Evolutionary conservation across 768 basidiomycete genomes (phyloP).

Genomic region (Gyrodon lividus): DNA sequence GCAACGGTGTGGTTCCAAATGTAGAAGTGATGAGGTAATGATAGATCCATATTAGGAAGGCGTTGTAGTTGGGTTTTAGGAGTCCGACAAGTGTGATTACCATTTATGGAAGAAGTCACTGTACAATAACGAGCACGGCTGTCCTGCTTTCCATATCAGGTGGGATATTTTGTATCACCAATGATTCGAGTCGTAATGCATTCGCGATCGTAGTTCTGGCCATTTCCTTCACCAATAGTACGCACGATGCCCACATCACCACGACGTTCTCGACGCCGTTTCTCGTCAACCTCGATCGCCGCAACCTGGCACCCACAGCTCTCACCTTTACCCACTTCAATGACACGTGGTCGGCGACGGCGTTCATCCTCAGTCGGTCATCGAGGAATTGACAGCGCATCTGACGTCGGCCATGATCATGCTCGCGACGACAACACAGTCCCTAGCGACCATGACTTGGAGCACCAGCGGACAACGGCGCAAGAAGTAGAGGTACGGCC

Average conservation of each 20-base stretch:
- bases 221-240: background rate
- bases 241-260: slow-evolving; percentile 32
- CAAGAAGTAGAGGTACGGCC: slow-evolving; percentile 30
- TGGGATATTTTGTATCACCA: too few relatives aligned
- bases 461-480: slow-evolving; percentile 6
- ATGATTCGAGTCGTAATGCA: too few relatives aligned
- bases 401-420: background rate
- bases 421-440: background rate
- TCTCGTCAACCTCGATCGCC: slow-evolving; percentile 28
- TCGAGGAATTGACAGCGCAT: background rate
- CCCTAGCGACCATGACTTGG: background rate
- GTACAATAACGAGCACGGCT: too few relatives aligned
- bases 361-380: slow-evolving; percentile 13
- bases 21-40: background rate
- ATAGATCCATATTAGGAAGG: background rate
- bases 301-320: slow-evolving; percentile 22
- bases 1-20: background rate
- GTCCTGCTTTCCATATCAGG: too few relatives aligned
- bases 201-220: background rate
- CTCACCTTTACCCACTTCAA: slow-evolving; percentile 8
- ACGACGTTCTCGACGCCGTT: slow-evolving; percentile 33
- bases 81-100: too few relatives aligned
- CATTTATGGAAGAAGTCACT: too few relatives aligned
- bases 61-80: background rate
- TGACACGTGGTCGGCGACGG: slow-evolving; percentile 14